A percentile compares a stretch with the other conserved stretches of the same genome.
phyloP scores from a whole-genome alignment of 768 basidiomycete genomes.

The Favolaschia claudopus region DNA sequence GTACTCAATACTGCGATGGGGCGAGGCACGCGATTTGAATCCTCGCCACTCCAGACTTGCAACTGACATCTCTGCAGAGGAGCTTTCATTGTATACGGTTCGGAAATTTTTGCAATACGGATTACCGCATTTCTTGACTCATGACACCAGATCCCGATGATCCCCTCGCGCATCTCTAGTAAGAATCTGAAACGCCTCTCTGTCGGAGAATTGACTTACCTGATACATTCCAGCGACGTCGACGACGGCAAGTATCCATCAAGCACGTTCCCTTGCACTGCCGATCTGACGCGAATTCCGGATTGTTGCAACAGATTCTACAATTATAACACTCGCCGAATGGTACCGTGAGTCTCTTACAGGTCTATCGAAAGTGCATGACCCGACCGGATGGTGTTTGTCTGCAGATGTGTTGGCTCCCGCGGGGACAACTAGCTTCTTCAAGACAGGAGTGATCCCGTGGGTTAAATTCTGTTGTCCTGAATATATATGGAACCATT shows the following conservation, averaged over 20 bases:
- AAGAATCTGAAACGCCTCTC: background rate
- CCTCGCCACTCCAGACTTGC: too few relatives aligned
- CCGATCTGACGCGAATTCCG: too few relatives aligned
- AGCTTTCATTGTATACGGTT: slow-evolving; percentile 6
- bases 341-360: slow-evolving; percentile 15
- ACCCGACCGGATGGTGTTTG: too few relatives aligned
- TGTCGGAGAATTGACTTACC: background rate
- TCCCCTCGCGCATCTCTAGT: background rate
- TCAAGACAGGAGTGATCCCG: too few relatives aligned
- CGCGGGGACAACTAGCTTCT: too few relatives aligned
- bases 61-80: too few relatives aligned
- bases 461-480: too few relatives aligned
- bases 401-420: too few relatives aligned
- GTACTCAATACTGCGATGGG: slow-evolving; percentile 15
- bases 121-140: background rate
- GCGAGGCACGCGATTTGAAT: too few relatives aligned
- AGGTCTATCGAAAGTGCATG: too few relatives aligned
- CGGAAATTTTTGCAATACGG: background rate
- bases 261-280: background rate
- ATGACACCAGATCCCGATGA: slow-evolving; percentile 6
- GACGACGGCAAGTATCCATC: background rate
- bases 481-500: too few relatives aligned
- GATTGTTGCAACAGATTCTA: background rate
- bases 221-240: background rate
- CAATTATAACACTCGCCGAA: slow-evolving; percentile 1